Base-by-base conservation (phyloP, 176 grass and related monocot species). In the Saccharum spontaneum region DNA sequence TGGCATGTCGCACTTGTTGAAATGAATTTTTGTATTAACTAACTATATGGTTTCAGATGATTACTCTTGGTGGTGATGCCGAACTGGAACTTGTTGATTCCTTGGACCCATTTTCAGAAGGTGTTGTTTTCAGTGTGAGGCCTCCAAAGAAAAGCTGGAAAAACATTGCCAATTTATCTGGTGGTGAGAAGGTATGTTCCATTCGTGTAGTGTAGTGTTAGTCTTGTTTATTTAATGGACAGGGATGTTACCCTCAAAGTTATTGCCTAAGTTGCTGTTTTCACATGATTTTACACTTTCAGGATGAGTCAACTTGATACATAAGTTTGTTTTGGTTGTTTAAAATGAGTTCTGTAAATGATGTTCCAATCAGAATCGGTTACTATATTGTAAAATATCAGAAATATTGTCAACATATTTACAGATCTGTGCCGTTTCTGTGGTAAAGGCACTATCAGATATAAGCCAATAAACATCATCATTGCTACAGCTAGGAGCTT, bases 1-100 rank as follows among this genome's bases (percentile, higher is more conserved):
- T 54, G 59, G 11, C 31, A 30, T 34, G 41, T 39, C 44, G 17
- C 20, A 16, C 30, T 9, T 16, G 2, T 64, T 38, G 1, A 72
- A 40, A 62, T 83, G 43, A 67, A 28, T 24, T 41, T 45, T 43
- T 61, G 7, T 66, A 24, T 71, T 63, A 79, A 69, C 36, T 28
- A 60, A 28, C 3, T 22, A 44, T 59, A 82, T 70, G 39, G 38
- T 80, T 69, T 63, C 75, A 98, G 97, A 99, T 99, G 97, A 99
- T 99, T 84, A 99, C 97, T 17, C 92, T 99, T 89, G 97, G 97
- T 82, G 97, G 97, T 17, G 97, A 99, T 86, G 97, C 97, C 54
- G 97, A 99, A 82, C 82, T 99, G 78, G 93, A 99, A 93, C 88
- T 96, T 71, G 93, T 99, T 84, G 97, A 99, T 88, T 99, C 97